Evolutionary conservation across 2,329 filamentous ascomycete species (phyloP), one percentile per base, ranked within the genome.

Genomic region (Cladophialophora carrionii): DNA sequence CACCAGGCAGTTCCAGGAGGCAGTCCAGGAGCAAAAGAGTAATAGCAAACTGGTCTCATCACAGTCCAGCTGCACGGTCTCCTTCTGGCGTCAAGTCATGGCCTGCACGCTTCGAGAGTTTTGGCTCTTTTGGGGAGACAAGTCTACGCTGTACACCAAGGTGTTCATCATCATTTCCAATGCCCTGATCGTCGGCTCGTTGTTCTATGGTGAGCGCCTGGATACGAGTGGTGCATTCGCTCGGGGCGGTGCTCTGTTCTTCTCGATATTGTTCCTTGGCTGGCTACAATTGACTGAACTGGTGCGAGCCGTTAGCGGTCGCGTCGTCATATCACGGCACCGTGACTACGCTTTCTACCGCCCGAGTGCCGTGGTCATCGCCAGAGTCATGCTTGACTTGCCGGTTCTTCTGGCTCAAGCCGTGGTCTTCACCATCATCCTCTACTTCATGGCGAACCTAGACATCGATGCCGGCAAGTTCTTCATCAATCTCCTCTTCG

Each of bases 261-360:
- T 89, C 77, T 86, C 85, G 1, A 86, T 89, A 68, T 74, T 89
- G 32, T 88, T 90, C 76, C 79, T 89, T 5, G 82, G 82, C 62
- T 90, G 87, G 87, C 81, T 95, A 4, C 90, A 93, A 66, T 79
- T 96, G 55, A 86, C 88, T 0, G 91, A 96, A 75, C 81, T 93
- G 61, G 91, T 90, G 84, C 89, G 88, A 68, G 90, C 90, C 52
- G 88, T 94, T 8, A 85, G 85, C 57, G 88, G 90, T 4, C 83
- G 91, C 62, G 82, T 82, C 0, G 87, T 95, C 20, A 91, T 84
- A 68, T 88, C 78, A 76, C 86, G 87, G 46, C 88, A 90, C 71
- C 84, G 85, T 56, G 84, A 87, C 37, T 90, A 89, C 72, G 87
- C 87, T 0, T 89, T 90, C 74, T 90, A 90, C 72, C 82, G 86